Base-by-base conservation (phyloP, 805 yeast species). In the Nakazawaea siamensis region DNA sequence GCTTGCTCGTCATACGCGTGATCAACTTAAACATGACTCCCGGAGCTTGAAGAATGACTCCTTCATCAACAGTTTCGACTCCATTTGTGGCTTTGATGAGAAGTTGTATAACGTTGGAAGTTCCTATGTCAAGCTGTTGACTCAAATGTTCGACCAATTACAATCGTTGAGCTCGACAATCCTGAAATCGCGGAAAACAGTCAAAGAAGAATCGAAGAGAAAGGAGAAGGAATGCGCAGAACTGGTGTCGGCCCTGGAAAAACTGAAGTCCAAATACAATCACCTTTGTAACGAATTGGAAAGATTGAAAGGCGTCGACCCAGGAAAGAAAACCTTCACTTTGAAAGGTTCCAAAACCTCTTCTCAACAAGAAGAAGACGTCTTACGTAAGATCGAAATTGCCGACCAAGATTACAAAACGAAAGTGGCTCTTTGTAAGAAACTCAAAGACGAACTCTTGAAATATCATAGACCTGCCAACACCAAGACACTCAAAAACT, bases 331-430 rank as follows among this genome's bases (percentile, higher is more conserved):
- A 47, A 80, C 82, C 43, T 77, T 88, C 34, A 75, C 90, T 2
- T 68, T 92, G 52, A 84, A 84, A 51, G 80, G 82, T 40, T 73
- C 84, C 27, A 80, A 80, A 45, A 77, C 87, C 0, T 76, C 82
- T 1, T 80, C 79, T 34, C 97, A 90, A 58, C 83, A 80, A 52
- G 97, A 92, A 52, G 97, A 90, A 51, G 95, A 88, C 33, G 63
- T 90, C 14, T 76, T 71, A 41, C 62, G 78, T 36, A 88, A 90
- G 51, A 84, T 92, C 31, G 84, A 80, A 44, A 58, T 65, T 36
- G 94, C 97, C 0, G 97, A 92, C 55, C 69, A 73, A 35, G 98
- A 92, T 43, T 92, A 86, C 60, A 77, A 79, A 53, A 75, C 72
- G 48, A 81, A 73, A 49, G 94, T 87, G 4, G 70, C 77, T 27